These are phyloP conservation scores for Grosmannia penicillata DNA, from an alignment of 2,329 filamentous ascomycete genomes.

Conservation along the genomic window DNA sequence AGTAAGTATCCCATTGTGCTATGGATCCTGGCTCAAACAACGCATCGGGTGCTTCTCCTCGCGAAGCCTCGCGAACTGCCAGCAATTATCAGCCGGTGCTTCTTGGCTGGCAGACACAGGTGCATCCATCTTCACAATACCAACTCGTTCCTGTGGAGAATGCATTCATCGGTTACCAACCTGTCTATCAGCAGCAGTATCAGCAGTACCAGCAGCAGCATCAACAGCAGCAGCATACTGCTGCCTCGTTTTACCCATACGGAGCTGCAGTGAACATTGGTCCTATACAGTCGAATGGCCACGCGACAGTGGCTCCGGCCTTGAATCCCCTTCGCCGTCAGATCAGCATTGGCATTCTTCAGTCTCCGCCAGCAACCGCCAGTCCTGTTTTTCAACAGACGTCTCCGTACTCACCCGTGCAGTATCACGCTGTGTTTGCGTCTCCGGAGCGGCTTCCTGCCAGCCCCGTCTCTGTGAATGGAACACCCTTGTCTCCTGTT, in stretches of 20 bases:
- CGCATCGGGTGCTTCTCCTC: neutral
- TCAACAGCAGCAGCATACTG: no score
- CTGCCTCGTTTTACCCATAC: neutral
- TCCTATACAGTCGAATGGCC: slow-evolving; percentile 4
- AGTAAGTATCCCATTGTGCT: neutral
- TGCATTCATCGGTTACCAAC: neutral
- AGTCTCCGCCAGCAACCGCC: neutral
- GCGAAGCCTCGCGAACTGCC: neutral
- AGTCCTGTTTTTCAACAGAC: neutral
- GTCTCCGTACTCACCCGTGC: no score
- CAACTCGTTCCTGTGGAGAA: slow-evolving; percentile 4
- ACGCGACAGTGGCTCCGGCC: neutral
- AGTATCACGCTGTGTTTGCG: neutral
- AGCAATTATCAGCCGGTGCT: neutral
- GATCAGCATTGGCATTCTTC: neutral
- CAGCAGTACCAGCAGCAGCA: no score
- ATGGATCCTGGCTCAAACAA: neutral
- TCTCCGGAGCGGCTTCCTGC: neutral
- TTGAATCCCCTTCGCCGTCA: slow-evolving; percentile 1
- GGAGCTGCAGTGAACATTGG: neutral
- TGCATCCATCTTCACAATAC: no score
- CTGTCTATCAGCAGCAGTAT: slow-evolving; percentile 2
- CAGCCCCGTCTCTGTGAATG: neutral
- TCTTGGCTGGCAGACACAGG: slow-evolving; percentile 3
- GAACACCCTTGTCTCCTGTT: neutral